Conservation (phyloP, 2,329 filamentous ascomycete genomes). For the Cercospora sp. region DNA sequence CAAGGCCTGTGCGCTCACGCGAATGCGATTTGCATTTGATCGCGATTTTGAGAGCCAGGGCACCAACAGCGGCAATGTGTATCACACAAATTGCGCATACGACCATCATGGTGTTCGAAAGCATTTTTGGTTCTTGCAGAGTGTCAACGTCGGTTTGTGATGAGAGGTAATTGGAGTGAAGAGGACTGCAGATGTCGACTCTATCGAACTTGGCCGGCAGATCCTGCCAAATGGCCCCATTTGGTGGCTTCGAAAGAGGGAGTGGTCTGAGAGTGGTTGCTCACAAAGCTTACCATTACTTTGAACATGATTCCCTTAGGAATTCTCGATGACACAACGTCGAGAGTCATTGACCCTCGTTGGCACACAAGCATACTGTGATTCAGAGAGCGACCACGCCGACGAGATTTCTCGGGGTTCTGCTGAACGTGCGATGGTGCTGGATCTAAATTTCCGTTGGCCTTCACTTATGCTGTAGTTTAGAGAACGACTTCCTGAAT, state of each 20-base stretch:
- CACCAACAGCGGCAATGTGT: not conserved
- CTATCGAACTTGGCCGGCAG: not conserved
- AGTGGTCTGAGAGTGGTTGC: not conserved
- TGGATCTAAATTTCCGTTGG: not conserved
- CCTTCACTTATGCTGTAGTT: not conserved
- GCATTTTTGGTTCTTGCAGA: not conserved
- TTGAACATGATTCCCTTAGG: not conserved
- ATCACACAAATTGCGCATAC: not conserved
- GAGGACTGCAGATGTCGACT: not conserved
- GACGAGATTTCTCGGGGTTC: not conserved
- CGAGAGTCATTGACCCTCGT: not conserved
- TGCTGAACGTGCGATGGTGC: not conserved
- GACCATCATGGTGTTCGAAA: not conserved
- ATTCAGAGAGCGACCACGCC: not conserved
- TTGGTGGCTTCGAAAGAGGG: not conserved
- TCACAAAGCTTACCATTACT: not conserved
- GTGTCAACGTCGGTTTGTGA: not conserved
- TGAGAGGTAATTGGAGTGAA: not conserved
- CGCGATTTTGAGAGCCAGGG: not conserved
- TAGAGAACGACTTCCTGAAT: not conserved
- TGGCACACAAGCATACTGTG: not conserved
- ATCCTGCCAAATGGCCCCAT: not conserved
- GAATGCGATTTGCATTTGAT: not conserved
- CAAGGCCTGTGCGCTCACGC: not conserved
- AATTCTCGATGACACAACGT: not conserved